Evolutionary conservation across 306 rosid species (phyloP), one percentile per base, ranked within the genome.

Genomic region (Gleditsia sinensis): DNA sequence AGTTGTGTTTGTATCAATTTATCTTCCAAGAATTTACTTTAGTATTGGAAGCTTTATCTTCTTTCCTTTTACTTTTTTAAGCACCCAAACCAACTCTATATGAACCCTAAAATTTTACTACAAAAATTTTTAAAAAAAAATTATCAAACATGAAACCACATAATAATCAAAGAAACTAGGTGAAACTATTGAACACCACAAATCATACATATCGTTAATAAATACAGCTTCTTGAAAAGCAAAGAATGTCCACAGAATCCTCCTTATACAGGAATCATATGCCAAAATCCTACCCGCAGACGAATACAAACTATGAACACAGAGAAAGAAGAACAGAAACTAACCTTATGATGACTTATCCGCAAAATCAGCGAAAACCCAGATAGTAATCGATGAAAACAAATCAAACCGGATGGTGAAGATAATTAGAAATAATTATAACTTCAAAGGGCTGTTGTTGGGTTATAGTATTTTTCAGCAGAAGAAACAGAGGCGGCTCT

Each of bases 401-500:
- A 57, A 62, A 50, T 8, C 28, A 11, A 73, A 53, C 69, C 86
- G 66, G 81, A 28, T 53, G 67, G 40, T 86, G 82, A 74, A 33
- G 28, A 24, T 0, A 12, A 49, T 53, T 13, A 17, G 20, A 37
- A 14, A 65, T 32, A 50, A 66, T 46, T 36, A 25, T 24, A 54
- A 58, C 19, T 24, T 24, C 13, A 64, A 28, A 27, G 66, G 65
- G 68, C 13, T 34, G 1, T 14, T 8, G 3, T 9, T 61, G 46
- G 63, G 76, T 42, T 62, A 7, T 10, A 24, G 78, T 20, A n/a
- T 6, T 53, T 49, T 49, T 40, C 27, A 40, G 48, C 7, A 10
- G 46, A 30, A 60, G 39, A 64, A 46, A 39, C 57, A 54, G 73
- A 76, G 86, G 83, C 75, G 74, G 84, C 72, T 69, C 45, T 25